Evolutionary conservation across 176 grass and related monocot species (phyloP).

Genomic region (Hordeum marinum): DNA sequence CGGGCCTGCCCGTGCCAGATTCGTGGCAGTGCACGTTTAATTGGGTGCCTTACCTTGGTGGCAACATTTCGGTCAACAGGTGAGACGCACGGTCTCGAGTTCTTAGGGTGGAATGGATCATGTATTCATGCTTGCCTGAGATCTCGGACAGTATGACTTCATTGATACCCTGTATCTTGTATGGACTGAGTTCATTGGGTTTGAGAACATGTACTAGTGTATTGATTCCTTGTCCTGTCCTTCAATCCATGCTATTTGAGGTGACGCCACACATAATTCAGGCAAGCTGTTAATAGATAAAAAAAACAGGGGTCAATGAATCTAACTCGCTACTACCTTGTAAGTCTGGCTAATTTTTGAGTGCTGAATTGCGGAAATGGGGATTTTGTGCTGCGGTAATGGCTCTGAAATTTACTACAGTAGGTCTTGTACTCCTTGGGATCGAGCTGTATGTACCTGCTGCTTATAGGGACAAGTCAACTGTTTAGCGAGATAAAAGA

Average conservation of each 20-base stretch:
- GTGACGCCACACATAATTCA: not conserved
- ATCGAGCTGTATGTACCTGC: not conserved
- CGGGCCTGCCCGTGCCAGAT: not conserved
- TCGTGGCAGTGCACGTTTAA: not conserved
- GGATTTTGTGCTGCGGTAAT: not conserved
- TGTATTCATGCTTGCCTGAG: not conserved
- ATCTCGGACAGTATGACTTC: not conserved
- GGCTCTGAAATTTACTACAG: not conserved
- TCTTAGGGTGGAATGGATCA: not conserved
- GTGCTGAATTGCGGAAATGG: not conserved
- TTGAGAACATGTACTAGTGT: not conserved
- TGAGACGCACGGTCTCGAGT: not conserved
- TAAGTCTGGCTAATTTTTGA: not conserved
- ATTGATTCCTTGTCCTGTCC: not conserved
- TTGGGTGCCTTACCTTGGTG: not conserved
- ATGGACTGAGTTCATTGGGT: not conserved
- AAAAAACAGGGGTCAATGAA: not conserved
- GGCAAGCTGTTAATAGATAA: not conserved
- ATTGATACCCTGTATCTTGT: not conserved
- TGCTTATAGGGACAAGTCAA: not conserved
- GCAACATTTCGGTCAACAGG: not conserved
- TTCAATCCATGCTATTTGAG: not conserved
- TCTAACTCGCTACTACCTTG: not conserved
- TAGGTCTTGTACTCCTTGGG: not conserved
- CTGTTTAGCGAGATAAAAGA: not conserved